Evolutionary conservation across 2,329 filamentous ascomycete species (phyloP).

Genomic region (Sporothrix sp.): DNA sequence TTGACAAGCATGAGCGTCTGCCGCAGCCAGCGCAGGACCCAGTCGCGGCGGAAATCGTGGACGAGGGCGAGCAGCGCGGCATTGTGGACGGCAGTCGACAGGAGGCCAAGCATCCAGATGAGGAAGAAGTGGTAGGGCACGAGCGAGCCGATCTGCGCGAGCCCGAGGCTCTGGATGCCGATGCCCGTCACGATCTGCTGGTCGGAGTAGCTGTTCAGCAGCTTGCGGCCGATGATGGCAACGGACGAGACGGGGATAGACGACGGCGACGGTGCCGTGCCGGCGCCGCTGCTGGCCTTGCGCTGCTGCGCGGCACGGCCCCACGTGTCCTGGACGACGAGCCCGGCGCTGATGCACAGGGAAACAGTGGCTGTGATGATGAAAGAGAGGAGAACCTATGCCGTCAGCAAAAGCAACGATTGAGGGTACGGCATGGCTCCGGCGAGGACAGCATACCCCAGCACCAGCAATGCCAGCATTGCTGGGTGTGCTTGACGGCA

Average conservation of each 20-base stretch:
- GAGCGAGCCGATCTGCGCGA: slow-evolving; percentile 48
- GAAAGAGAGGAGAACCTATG: slow-evolving; percentile 53
- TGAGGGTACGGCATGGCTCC: too few species aligned
- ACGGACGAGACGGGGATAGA: background rate
- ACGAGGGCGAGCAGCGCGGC: slow-evolving; percentile 54
- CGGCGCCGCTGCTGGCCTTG: slow-evolving; percentile 20
- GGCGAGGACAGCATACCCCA: slow-evolving; percentile 34
- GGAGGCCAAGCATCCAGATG: slow-evolving; percentile 56
- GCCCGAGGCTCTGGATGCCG: slow-evolving; percentile 54
- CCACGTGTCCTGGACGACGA: slow-evolving; percentile 45
- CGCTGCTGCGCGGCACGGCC: slow-evolving; percentile 21
- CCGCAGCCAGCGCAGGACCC: slow-evolving; percentile 56
- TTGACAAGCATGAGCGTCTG: slow-evolving; percentile 58
- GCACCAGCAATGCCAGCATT: slow-evolving; percentile 49
- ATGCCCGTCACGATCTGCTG: slow-evolving; percentile 61
- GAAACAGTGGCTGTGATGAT: slow-evolving; percentile 53
- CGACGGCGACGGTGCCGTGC: slow-evolving; percentile 24
- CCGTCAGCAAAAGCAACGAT: too few species aligned
- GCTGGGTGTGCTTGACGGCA: slow-evolving; percentile 36
- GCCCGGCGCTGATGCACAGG: slow-evolving; percentile 43
- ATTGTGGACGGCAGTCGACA: slow-evolving; percentile 57
- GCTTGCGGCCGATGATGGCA: slow-evolving; percentile 45
- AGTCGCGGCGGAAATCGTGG: slow-evolving; percentile 56
- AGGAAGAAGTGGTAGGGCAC: slow-evolving; percentile 62
- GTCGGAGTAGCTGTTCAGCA: slow-evolving; percentile 56